Evolutionary conservation across 495 filamentous ascomycete species (phyloP).

Genomic region (Xeromyces bisporus): DNA sequence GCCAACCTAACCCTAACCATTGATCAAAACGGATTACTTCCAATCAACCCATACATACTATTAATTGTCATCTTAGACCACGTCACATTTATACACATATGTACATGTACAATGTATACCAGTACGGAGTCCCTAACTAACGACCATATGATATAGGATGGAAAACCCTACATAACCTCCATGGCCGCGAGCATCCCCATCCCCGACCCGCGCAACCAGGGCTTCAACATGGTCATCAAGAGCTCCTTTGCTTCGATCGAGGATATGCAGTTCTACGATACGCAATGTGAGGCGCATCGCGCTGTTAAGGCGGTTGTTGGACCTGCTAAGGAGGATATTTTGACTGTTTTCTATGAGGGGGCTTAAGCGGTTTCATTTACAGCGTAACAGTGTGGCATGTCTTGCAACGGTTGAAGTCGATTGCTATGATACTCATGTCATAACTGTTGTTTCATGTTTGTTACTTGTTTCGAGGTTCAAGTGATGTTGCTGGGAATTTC

Average conservation of each 20-base stretch:
- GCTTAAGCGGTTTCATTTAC: slow-evolving; percentile 10
- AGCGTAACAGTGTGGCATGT: too few species aligned
- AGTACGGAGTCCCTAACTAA: background rate
- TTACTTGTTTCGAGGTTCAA: too few species aligned
- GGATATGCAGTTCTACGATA: slow-evolving; percentile 58
- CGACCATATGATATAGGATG: slow-evolving; percentile 28
- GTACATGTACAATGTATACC: background rate
- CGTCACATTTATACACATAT: background rate
- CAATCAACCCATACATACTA: too few species aligned
- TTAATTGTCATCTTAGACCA: too few species aligned
- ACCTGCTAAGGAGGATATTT: slow-evolving; percentile 23
- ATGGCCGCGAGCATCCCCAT: slow-evolving; percentile 26
- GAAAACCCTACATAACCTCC: slow-evolving; percentile 47
- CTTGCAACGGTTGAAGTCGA: too few species aligned
- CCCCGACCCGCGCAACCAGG: slow-evolving; percentile 39
- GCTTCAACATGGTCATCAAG: slow-evolving; percentile 44
- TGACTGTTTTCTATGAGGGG: slow-evolving; percentile 35
- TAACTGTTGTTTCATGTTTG: too few species aligned
- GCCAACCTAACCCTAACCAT: too few species aligned
- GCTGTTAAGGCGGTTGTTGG: slow-evolving; percentile 34
- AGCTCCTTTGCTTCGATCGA: slow-evolving; percentile 43
- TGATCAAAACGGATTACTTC: too few species aligned
- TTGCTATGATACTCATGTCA: too few species aligned
- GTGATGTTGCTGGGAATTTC: too few species aligned
- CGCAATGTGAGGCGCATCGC: slow-evolving; percentile 42